Evolutionary conservation across 1,139 yeast genomes (phyloP), one percentile per base, ranked within the genome.

Genomic region (Kodamaea suecica): DNA sequence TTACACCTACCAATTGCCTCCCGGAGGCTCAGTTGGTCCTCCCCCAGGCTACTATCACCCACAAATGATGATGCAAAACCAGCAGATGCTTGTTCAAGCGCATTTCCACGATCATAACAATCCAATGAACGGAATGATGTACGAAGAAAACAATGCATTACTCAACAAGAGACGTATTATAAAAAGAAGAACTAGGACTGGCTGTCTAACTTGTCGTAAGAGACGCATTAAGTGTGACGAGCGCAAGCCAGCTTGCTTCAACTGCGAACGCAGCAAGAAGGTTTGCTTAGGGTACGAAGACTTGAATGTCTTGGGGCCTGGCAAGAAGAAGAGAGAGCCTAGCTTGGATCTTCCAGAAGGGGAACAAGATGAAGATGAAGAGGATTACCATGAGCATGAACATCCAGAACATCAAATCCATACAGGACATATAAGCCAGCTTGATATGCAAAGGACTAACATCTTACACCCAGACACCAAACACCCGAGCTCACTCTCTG

Each of bases 181-280:
- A 34, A 53, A 55, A 42, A 45, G 59, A 15, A 43, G 61, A 12
- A 55, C 61, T n/a, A 39, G 59, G 4, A 55, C 59, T 2, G 61
- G 61, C 4, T 55, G 59, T 34, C 44, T 55, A 37, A 55, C 61
- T n/a, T 55, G 61, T 36, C 57, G 61, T 34, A 54, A 55, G 44
- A 43, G 61, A 14, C 46, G 61, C 16, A 55, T 55, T 41, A 55
- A 55, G 43, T 55, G 61, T 33, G 61, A 55, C 40, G 61, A 55
- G 39, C 61, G 81, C 34, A 83, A 80, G 47, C 92, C 92, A 1
- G 70, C 73, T 34, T 84, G 94, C 52, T 69, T 65, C 49, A 84
- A 84, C 55, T 84, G 95, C 55, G 84, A 78, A 49, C 73, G 84
- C 43, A 72, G 82, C 30, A 78, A 78, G 44, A 78, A 84, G 44